Base-by-base conservation (phyloP, 352 stramenopile species). In the Pythium myriotylum region DNA sequence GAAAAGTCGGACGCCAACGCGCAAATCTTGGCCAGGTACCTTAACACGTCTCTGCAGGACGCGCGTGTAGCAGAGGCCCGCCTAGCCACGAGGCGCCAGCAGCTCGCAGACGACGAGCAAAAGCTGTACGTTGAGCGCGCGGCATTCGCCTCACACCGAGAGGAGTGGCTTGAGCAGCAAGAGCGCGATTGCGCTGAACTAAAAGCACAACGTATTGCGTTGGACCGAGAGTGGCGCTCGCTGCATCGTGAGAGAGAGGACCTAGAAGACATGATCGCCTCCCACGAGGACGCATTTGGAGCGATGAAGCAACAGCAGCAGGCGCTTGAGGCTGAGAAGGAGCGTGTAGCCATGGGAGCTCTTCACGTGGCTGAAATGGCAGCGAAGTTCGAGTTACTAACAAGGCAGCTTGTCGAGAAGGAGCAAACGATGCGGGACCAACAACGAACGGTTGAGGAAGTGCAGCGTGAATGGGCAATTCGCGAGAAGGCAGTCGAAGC, bases 1-100 rank as follows among this genome's bases (percentile, higher is more conserved):
- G 81, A 89, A 46, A 73, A 59, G 14, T 62, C 67, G 22, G 71
- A 79, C 48, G 62, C 58, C 20, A 75, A 74, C 48, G 53, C 61
- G 16, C 64, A 67, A 37, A 39, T 72, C 0, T 47, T 79, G 2
- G 54, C 67, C 3, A 24, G 62, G 22, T 50, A 61, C 10, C 26
- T 79, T 20, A 43, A 42, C 14, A 37, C 52, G 14, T 67, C 58
- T 9, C 52, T 76, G 12, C 67, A 76, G 52, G 67, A 79, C 33
- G 62, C 68, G 50, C 71, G 67, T 0, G 56, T 67, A 10, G 72
- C 71, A 0, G 73, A 88, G 56, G 58, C 73, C 10, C 65, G 67
- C 12, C 68, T 88, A 2, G 48, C 35, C 2, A 55, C 74, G 29
- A 72, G 75, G 4, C 73, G 71, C 6, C 57, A 77, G 43, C 55